Conservation (phyloP, 2,329 filamentous ascomycete genomes). For the Arthrobotrys conoides region DNA sequence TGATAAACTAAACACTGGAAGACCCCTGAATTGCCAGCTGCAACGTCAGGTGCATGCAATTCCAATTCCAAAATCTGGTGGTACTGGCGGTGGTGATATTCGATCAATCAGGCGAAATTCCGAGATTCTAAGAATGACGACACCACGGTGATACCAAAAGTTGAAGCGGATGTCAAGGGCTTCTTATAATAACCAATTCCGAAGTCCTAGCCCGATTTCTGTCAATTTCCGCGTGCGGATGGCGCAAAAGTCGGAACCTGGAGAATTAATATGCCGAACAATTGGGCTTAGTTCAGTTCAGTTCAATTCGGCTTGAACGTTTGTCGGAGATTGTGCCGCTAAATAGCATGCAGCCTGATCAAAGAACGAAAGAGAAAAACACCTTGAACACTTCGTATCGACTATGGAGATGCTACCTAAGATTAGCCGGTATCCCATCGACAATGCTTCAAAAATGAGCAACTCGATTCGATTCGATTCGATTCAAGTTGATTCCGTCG, state of each 20-base stretch:
- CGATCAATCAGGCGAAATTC: not conserved
- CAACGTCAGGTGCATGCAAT: not conserved
- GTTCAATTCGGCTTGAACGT: not conserved
- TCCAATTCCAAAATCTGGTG: not conserved
- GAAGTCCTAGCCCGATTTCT: not conserved
- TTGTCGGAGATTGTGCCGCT: too few relatives aligned
- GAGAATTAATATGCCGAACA: constrained; percentile 26
- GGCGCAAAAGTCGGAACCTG: constrained; percentile 25
- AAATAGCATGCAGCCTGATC: constrained; percentile 6
- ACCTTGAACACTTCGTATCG: not conserved
- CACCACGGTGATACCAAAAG: not conserved
- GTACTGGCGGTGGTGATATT: not conserved
- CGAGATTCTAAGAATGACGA: not conserved
- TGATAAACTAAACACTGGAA: constrained; percentile 3
- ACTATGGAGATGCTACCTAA: constrained; percentile 7
- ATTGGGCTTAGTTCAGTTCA: constrained; percentile 4
- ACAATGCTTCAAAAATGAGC: not conserved
- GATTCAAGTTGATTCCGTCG: not conserved
- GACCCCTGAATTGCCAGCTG: constrained; percentile 11
- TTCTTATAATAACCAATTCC: constrained; percentile 8
- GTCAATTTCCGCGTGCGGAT: constrained; percentile 18
- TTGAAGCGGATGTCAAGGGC: constrained; percentile 6
- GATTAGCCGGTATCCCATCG: constrained; percentile 9
- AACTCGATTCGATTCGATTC: too few relatives aligned
- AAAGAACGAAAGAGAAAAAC: not conserved